These are phyloP conservation scores for Tetraselmis striata DNA, from an alignment of 139 green algal species.

Conservation along the genomic window DNA sequence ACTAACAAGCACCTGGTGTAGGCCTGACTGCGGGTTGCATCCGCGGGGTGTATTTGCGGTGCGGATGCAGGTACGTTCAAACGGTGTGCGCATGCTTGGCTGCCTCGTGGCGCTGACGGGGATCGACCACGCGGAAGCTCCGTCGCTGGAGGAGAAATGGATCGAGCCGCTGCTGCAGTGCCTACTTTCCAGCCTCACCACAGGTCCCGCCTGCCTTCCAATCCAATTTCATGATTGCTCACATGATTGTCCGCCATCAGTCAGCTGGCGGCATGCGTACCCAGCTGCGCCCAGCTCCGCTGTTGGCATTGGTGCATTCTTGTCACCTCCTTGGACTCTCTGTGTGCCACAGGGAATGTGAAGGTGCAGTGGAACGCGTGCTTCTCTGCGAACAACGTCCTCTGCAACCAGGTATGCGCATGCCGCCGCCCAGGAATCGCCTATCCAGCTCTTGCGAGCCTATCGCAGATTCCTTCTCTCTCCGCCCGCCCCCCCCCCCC, in stretches of 20 bases:
- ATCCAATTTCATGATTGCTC: no score
- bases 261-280: no score
- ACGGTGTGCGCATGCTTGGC: constrained; percentile 45
- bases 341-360: constrained; percentile 28
- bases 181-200: constrained; percentile 44
- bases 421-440: neutral
- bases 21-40: neutral
- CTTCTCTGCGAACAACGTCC: constrained; percentile 27
- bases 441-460: no score
- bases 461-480: no score
- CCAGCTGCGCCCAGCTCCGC: no score
- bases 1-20: no score
- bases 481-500: no score
- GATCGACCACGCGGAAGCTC: neutral
- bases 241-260: no score
- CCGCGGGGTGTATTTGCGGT: neutral
- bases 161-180: constrained; percentile 21
- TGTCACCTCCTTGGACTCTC: neutral
- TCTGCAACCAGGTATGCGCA: constrained; percentile 23
- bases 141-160: constrained; percentile 20
- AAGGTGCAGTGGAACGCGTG: constrained; percentile 65
- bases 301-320: neutral
- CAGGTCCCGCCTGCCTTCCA: neutral
- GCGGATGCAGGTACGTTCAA: constrained; percentile 35
- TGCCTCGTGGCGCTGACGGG: constrained; percentile 25